Evolutionary conservation across 495 filamentous ascomycete genomes (phyloP).

Genomic region (Penicillium salamii): DNA sequence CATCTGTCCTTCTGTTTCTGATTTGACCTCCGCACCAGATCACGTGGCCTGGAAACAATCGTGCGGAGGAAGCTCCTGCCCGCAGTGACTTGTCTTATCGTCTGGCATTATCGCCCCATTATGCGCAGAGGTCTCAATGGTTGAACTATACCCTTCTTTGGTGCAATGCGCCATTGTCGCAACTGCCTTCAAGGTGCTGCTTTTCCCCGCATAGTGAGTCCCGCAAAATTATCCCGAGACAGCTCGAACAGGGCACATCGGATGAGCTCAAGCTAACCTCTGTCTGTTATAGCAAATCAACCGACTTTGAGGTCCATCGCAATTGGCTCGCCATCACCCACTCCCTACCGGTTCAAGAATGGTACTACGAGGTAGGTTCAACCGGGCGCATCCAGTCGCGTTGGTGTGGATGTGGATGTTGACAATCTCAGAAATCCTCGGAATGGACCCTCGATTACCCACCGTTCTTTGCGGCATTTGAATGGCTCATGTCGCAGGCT

Average conservation of each 20-base stretch:
- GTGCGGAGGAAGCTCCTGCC: slow-evolving; percentile 14
- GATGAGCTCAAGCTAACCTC: background rate
- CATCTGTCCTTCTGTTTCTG: slow-evolving; percentile 25
- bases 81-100: slow-evolving; percentile 1
- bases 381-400: background rate
- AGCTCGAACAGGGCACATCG: too few species aligned
- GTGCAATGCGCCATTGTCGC: slow-evolving; percentile 83
- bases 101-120: slow-evolving; percentile 7
- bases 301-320: slow-evolving; percentile 96
- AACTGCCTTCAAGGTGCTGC: slow-evolving; percentile 85
- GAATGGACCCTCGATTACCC: slow-evolving; percentile 99
- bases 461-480: slow-evolving; percentile 95
- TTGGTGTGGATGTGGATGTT: slow-evolving; percentile 7
- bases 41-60: background rate
- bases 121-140: slow-evolving; percentile 55
- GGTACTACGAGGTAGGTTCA: slow-evolving; percentile 80
- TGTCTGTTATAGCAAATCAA: slow-evolving; percentile 73
- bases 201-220: slow-evolving; percentile 94
- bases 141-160: slow-evolving; percentile 78
- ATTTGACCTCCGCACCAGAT: slow-evolving; percentile 23
- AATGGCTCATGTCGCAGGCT: slow-evolving; percentile 85
- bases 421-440: slow-evolving; percentile 68
- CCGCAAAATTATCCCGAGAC: background rate
- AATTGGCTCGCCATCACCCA: slow-evolving; percentile 97
- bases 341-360: slow-evolving; percentile 80